phyloP scores from a whole-genome alignment of 2,329 filamentous ascomycete species.

The Ceratocystiopsis minuta region DNA sequence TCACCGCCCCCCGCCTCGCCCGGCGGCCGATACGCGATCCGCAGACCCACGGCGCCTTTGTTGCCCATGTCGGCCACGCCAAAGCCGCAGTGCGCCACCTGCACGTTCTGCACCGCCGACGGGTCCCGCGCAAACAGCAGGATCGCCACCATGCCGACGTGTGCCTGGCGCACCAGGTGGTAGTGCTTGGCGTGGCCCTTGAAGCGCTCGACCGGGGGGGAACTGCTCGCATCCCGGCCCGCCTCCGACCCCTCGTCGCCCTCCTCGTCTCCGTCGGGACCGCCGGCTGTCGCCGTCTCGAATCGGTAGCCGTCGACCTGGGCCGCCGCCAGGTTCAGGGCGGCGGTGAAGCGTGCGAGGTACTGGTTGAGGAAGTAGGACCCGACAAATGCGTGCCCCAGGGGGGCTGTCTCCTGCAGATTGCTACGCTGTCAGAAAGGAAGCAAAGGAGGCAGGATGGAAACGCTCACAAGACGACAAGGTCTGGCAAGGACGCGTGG shows the following conservation, averaged over 20 bases:
- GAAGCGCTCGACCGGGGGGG: neutral
- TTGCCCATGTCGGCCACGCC: slow-evolving; percentile 83
- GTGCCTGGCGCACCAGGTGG: slow-evolving; percentile 49
- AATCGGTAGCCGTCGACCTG: slow-evolving; percentile 13
- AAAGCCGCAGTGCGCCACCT: slow-evolving; percentile 68
- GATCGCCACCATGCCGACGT: slow-evolving; percentile 78
- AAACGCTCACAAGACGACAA: slow-evolving; percentile 37
- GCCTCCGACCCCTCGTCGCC: slow-evolving; percentile 1
- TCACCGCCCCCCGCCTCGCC: slow-evolving; percentile 17
- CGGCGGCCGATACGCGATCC: slow-evolving; percentile 40
- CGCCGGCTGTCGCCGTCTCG: neutral
- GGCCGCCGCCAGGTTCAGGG: slow-evolving; percentile 50
- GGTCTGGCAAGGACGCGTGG: slow-evolving; percentile 30
- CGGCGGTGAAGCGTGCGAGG: slow-evolving; percentile 50
- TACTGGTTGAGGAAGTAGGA: slow-evolving; percentile 63
- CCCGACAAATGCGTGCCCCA: slow-evolving; percentile 71
- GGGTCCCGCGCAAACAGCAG: slow-evolving; percentile 63
- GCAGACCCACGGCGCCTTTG: slow-evolving; percentile 76
- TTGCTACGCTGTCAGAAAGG: slow-evolving; percentile 27
- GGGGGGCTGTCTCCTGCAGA: slow-evolving; percentile 79
- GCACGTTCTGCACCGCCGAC: slow-evolving; percentile 42
- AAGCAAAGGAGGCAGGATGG: too few relatives aligned
- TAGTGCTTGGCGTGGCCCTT: slow-evolving; percentile 28
- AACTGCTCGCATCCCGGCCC: too few relatives aligned
- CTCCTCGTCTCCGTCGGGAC: neutral